Percentiles rank a stretch among this genome's conserved stretches.
Evolutionary conservation across 2,329 filamentous ascomycete species (phyloP).

Genomic region (Botrytis hyacinthi): DNA sequence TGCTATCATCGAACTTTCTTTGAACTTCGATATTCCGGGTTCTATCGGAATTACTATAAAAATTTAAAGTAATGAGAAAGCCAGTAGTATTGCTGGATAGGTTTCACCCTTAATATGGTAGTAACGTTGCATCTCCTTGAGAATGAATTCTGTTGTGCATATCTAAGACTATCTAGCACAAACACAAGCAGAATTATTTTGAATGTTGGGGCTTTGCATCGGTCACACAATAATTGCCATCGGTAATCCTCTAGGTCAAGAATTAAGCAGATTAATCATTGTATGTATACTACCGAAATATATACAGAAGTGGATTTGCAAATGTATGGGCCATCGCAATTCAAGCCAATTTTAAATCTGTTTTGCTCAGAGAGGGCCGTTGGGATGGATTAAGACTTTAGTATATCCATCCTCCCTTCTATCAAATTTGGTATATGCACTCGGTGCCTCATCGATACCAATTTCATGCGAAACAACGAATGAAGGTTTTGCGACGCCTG

Average conservation of each 20-base stretch:
- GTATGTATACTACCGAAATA: not conserved
- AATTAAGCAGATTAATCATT: not conserved
- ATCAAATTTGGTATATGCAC: conserved; percentile 65
- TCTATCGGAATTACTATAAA: not conserved
- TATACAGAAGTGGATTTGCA: not conserved
- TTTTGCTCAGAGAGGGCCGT: conserved; percentile 33
- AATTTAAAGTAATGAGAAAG: not conserved
- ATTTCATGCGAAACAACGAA: conserved; percentile 67
- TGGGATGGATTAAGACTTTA: conserved; percentile 12
- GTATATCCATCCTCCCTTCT: conserved; percentile 46
- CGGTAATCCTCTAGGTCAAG: not conserved
- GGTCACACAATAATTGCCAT: not conserved
- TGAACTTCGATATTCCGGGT: not conserved
- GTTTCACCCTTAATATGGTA: not conserved
- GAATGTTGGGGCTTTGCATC: not conserved
- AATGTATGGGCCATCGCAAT: not conserved
- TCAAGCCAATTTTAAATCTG: not conserved
- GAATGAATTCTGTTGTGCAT: not conserved
- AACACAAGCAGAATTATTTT: not conserved
- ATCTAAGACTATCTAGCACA: not conserved
- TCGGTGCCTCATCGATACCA: conserved; percentile 57
- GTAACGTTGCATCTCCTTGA: not conserved
- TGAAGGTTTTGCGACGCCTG: conserved; percentile 62
- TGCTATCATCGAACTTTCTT: not conserved
- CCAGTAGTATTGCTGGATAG: not conserved